Evolutionary conservation across 2,329 filamentous ascomycete genomes (phyloP), one percentile per base, ranked within the genome.

Genomic region (Zopfia rhizophila): DNA sequence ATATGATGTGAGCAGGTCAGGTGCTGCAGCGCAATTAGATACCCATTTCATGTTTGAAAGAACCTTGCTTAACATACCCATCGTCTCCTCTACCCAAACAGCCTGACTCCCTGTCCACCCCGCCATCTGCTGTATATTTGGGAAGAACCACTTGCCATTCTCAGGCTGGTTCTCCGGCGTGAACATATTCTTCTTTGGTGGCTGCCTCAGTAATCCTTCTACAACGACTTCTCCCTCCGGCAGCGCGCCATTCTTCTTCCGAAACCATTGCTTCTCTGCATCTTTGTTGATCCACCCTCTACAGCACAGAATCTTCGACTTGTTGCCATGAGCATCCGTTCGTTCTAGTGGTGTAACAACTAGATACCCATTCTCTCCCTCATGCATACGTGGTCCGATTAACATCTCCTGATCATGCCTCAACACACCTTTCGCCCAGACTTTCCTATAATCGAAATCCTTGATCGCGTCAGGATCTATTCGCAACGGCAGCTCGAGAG

Each of bases 121-220:
- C 1, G 94, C 94, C 94, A 99, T 99, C 78, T 97, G 85, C 61
- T 82, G 73, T 17, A 99, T 90, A 72, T 96, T 93, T 0, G 94
- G 93, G 66, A 99, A 99, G 75, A 96, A 96, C 70, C 95, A 99
- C 72, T 91, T 87, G 48, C 87, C 84, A 66, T 86, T 85, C 58
- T 92, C 87, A 0, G 93, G 93, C 59, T 84, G 79, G 63, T 99
- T 99, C 0, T 89, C 86, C 0, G 94, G 94, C 44, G 94, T 99
- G 71, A 99, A 99, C 82, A 92, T 88, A 71, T 99, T 99, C 81
- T 93, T 96, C 82, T 96, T 94, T 84, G 90, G 96, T 7, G 93
- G 93, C 75, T 94, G 85, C 48, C 94, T 77, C 68, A 99, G 69
- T 69, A 99, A 65, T 0, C 94, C 94, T 74, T 96, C 86, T 2